A percentile compares a stretch with the other conserved stretches of the same genome.
phyloP scores from a whole-genome alignment of 2,329 filamentous ascomycete species.

The Penicillium sp. region DNA sequence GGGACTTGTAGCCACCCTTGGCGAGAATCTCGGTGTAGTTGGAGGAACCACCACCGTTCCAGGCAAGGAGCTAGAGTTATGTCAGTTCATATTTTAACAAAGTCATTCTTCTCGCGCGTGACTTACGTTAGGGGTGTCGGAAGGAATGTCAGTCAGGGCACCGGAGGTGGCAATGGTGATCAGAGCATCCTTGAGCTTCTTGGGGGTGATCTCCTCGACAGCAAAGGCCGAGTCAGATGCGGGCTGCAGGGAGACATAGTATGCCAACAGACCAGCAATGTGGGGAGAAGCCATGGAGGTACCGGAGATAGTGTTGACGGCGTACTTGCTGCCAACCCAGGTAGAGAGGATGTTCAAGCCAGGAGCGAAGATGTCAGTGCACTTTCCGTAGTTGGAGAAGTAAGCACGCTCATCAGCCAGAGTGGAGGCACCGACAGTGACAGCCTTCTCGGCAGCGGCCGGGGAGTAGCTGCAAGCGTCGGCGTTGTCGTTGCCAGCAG shows the following conservation, averaged over 20 bases:
- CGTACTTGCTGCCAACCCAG: constrained; percentile 95
- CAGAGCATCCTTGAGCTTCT: constrained; percentile 87
- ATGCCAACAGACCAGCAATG: constrained; percentile 92
- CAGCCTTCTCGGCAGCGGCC: constrained; percentile 82
- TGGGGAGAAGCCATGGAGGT: constrained; percentile 99
- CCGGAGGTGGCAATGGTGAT: constrained; percentile 77
- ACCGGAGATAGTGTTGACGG: constrained; percentile 97
- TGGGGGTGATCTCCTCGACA: constrained; percentile 83
- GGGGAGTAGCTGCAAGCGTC: constrained; percentile 99
- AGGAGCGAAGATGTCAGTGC: constrained; percentile 98
- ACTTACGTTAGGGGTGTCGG: constrained; percentile 77
- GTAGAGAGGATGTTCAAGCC: constrained; percentile 96
- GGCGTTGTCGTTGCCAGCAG: constrained; percentile 97
- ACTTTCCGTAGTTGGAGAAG: constrained; percentile 99
- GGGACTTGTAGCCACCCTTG: constrained; percentile 66
- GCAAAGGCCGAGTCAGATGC: constrained; percentile 85
- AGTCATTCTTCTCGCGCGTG: background rate
- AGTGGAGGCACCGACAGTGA: constrained; percentile 94
- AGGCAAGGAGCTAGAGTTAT: constrained; percentile 69
- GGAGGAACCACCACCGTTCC: constrained; percentile 93
- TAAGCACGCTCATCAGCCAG: constrained; percentile 94
- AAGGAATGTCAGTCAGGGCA: constrained; percentile 76
- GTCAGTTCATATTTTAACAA: constrained; percentile 22
- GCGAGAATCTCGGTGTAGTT: constrained; percentile 85
- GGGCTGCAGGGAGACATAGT: constrained; percentile 95